A percentile compares a stretch with the other conserved stretches of the same genome.
These are phyloP conservation scores for Scedosporium boydii DNA, from an alignment of 2,329 filamentous ascomycete species.

Conservation along the genomic window DNA sequence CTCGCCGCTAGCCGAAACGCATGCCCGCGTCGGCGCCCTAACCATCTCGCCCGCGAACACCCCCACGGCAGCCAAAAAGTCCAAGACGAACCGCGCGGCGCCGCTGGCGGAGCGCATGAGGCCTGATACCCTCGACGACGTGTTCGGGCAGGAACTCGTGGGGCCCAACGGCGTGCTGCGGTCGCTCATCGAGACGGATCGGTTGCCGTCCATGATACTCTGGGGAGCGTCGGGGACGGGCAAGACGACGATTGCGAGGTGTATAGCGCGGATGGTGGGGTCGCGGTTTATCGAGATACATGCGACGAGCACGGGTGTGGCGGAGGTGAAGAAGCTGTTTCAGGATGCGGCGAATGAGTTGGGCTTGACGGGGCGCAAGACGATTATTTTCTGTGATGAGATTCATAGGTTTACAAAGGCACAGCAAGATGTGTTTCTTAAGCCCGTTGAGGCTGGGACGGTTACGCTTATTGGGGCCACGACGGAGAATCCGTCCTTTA, in stretches of 20 bases:
- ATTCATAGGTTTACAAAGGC: constrained; percentile 86
- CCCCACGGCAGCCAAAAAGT: constrained; percentile 41
- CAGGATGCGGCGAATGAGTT: constrained; percentile 73
- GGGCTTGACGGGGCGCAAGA: constrained; percentile 73
- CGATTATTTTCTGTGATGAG: constrained; percentile 96
- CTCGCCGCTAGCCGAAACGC: constrained; percentile 1
- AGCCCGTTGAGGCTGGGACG: constrained; percentile 81
- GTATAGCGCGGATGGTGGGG: constrained; percentile 74
- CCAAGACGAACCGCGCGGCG: constrained; percentile 61
- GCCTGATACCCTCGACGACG: constrained; percentile 71
- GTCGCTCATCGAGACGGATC: constrained; percentile 73
- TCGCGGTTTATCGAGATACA: constrained; percentile 93
- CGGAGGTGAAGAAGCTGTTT: constrained; percentile 89
- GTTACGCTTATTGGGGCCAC: constrained; percentile 92
- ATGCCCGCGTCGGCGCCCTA: constrained; percentile 9
- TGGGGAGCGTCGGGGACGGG: constrained; percentile 79
- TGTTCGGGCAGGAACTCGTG: constrained; percentile 87
- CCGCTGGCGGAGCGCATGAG: constrained; percentile 93
- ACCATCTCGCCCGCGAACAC: constrained; percentile 6
- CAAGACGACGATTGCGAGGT: constrained; percentile 85
- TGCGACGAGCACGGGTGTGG: constrained; percentile 78
- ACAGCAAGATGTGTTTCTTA: constrained; percentile 91
- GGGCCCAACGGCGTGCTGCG: constrained; percentile 76
- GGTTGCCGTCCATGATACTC: constrained; percentile 88
- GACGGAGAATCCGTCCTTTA: constrained; percentile 94